A percentile compares a stretch with the other conserved stretches of the same genome.
These are phyloP conservation scores for Penicillium sp. DNA, from an alignment of 2,329 filamentous ascomycete genomes.

Conservation along the genomic window DNA sequence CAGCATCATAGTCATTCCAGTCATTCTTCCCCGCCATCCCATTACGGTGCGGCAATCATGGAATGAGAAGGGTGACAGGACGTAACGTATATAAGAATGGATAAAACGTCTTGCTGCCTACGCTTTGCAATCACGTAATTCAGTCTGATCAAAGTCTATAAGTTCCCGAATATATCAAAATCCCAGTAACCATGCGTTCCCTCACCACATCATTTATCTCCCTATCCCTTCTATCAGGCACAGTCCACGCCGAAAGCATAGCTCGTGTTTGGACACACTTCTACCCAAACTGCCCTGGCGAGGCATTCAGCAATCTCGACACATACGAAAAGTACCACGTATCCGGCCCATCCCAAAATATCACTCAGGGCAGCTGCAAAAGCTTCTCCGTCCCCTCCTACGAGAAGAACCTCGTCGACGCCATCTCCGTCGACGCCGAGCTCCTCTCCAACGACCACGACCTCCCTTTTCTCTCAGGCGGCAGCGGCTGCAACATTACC, in stretches of 20 bases:
- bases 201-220: conserved; percentile 10
- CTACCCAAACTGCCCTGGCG: conserved; percentile 26
- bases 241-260: conserved; percentile 21
- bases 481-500: conserved; percentile 28
- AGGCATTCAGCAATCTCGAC: conserved; percentile 17
- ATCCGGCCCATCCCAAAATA: conserved; percentile 19
- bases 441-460: conserved; percentile 14
- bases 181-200: conserved; percentile 13
- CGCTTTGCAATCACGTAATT: not conserved
- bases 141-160: not conserved
- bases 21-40: conserved; percentile 21
- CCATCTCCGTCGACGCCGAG: conserved; percentile 28
- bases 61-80: not conserved
- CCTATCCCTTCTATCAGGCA: conserved; percentile 19
- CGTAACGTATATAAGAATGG: conserved; percentile 6
- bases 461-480: conserved; percentile 11
- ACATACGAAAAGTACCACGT: conserved; percentile 25
- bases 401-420: conserved; percentile 22
- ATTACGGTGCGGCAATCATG: conserved; percentile 3
- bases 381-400: conserved; percentile 24
- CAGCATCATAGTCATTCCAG: conserved; percentile 12
- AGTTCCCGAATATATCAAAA: not conserved
- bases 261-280: conserved; percentile 31
- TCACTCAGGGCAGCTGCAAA: conserved; percentile 23
- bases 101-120: not conserved